Evolutionary conservation across 1,284 basidiomycete species (phyloP).

Genomic region (Ganoderma multipileum): DNA sequence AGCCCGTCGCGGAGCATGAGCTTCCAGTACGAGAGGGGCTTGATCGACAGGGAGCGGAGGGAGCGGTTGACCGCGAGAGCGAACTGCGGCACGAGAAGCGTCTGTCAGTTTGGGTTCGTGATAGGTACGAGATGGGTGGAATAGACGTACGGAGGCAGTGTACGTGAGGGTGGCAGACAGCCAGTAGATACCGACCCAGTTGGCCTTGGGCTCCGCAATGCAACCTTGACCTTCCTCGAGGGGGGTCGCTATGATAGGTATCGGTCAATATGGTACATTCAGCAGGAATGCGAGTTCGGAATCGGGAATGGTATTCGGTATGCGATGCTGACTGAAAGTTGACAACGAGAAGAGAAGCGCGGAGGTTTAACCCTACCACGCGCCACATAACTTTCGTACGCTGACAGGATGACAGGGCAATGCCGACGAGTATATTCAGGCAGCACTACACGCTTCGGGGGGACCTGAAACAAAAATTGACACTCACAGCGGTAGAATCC

Average conservation of each 20-base stretch:
- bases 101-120: conserved; percentile 12
- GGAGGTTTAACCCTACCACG: neutral
- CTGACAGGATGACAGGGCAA: neutral
- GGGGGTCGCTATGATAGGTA: conserved; percentile 60
- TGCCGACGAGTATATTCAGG: neutral
- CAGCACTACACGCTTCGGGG: neutral
- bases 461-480: conserved; percentile 2
- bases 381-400: neutral
- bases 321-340: neutral
- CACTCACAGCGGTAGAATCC: conserved; percentile 75
- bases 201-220: conserved; percentile 78
- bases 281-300: neutral
- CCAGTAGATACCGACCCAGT: conserved; percentile 88
- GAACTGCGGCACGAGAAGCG: conserved; percentile 49
- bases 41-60: conserved; percentile 61
- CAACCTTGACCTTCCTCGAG: conserved; percentile 76
- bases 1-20: conserved; percentile 87
- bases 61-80: conserved; percentile 70
- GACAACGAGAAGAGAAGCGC: conserved; percentile 5
- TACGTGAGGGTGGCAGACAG: conserved; percentile 75
- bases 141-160: conserved; percentile 58
- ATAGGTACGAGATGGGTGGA: neutral
- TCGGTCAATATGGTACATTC: neutral
- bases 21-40: conserved; percentile 73
- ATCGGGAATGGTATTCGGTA: neutral